A percentile compares a stretch with the other conserved stretches of the same genome.
These are phyloP conservation scores for Cytidiella melzeri DNA, from an alignment of 768 basidiomycete species.

Conservation along the genomic window DNA sequence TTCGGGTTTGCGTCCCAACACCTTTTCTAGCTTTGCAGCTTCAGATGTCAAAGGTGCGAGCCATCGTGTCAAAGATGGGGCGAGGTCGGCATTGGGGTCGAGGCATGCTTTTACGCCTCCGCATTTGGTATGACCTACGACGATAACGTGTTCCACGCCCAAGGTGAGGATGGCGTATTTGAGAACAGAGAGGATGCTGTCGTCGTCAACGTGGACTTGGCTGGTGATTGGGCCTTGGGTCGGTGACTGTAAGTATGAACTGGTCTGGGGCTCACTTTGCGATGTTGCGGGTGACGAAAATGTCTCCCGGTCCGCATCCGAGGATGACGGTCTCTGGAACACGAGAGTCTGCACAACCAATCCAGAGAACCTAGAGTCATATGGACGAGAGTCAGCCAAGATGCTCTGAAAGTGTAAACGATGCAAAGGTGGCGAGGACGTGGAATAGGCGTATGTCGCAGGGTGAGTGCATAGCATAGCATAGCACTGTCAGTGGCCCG, in stretches of 20 bases:
- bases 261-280: constrained; percentile 69
- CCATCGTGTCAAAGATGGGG: constrained; percentile 54
- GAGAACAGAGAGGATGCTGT: constrained; percentile 12
- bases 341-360: constrained; percentile 81
- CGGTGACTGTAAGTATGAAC: not conserved
- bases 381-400: not conserved
- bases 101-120: constrained; percentile 66
- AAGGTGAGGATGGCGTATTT: constrained; percentile 25
- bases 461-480: not conserved
- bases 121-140: constrained; percentile 81
- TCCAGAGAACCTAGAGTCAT: constrained; percentile 69
- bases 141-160: constrained; percentile 73
- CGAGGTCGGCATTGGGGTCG: constrained; percentile 27
- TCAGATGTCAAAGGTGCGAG: constrained; percentile 59
- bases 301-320: constrained; percentile 65
- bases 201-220: constrained; percentile 13
- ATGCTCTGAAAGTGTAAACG: not conserved
- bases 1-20: not conserved
- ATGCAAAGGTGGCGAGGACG: not conserved
- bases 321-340: constrained; percentile 77
- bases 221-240: constrained; percentile 4
- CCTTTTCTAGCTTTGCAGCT: constrained; percentile 19
- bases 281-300: constrained; percentile 83
- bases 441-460: not conserved
- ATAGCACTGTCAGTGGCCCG: not conserved